Conservation (phyloP, 176 grass and related monocot species). For the Cenchrus fungigraminus region DNA sequence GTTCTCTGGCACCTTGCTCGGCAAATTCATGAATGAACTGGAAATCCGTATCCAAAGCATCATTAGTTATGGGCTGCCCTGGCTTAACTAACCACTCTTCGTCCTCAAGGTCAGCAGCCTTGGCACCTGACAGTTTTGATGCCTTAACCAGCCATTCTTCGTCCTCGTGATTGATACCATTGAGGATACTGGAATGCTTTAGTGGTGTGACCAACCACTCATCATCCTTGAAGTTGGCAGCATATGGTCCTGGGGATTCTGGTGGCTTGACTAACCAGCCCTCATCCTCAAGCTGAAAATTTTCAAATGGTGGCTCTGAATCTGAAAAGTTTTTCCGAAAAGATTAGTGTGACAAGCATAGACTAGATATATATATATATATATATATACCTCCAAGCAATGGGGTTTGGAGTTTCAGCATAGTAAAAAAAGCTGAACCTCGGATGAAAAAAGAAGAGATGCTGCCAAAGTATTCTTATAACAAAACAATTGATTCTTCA, state of each 20-base stretch:
- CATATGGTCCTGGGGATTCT: slow-evolving; percentile 1
- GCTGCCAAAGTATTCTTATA: not conserved
- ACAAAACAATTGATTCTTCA: not conserved
- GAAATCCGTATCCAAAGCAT: slow-evolving; percentile 42
- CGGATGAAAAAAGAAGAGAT: not conserved
- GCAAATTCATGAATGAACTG: slow-evolving; percentile 34
- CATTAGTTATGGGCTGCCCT: slow-evolving; percentile 4
- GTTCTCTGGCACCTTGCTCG: slow-evolving; percentile 32
- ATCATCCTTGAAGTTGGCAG: slow-evolving; percentile 27
- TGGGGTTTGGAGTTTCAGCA: slow-evolving; percentile 3
- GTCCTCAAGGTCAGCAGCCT: slow-evolving; percentile 37
- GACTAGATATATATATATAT: not conserved
- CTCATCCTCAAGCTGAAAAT: slow-evolving; percentile 51
- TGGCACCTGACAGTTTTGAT: slow-evolving; percentile 21
- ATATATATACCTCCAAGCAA: not conserved
- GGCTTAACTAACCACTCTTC: slow-evolving; percentile 53
- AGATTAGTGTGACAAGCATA: slow-evolving; percentile 4
- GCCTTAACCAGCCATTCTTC: slow-evolving; percentile 49
- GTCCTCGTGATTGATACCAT: slow-evolving; percentile 30
- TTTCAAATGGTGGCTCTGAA: slow-evolving; percentile 39
- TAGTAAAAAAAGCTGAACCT: not conserved
- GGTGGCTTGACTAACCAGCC: slow-evolving; percentile 56
- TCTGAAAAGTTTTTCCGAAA: slow-evolving; percentile 38
- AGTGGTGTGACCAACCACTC: slow-evolving; percentile 45
- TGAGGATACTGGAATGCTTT: slow-evolving; percentile 5